A percentile compares a stretch with the other conserved stretches of the same genome.
phyloP scores from a whole-genome alignment of 257 asterid species.

The Fraxinus americana region DNA sequence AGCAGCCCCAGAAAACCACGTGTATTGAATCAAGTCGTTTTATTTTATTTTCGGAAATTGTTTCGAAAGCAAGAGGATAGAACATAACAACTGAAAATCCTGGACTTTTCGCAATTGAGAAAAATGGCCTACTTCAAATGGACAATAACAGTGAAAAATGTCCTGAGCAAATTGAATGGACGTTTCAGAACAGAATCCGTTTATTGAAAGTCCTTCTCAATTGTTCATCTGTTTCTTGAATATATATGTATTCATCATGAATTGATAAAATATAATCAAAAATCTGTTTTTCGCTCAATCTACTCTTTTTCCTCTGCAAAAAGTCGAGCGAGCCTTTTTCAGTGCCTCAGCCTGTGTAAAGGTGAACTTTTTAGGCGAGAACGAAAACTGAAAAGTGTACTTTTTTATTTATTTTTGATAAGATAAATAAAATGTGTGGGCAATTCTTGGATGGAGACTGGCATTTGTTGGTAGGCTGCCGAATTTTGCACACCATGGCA shows the following conservation, averaged over 20 bases:
- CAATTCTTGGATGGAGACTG: constrained; percentile 49
- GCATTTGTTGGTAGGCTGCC: constrained; percentile 45
- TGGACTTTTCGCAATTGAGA: constrained; percentile 15
- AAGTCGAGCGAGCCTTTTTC: constrained; percentile 41
- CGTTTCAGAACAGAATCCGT: background rate
- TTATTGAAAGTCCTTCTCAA: constrained; percentile 7
- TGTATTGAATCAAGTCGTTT: constrained; percentile 46
- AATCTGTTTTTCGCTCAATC: constrained; percentile 43
- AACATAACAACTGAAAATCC: constrained; percentile 27
- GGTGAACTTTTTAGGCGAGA: constrained; percentile 46
- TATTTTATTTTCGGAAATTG: constrained; percentile 7
- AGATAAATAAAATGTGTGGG: constrained; percentile 29
- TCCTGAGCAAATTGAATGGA: constrained; percentile 36
- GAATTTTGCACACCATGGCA: constrained; percentile 11
- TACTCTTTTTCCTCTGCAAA: constrained; percentile 28
- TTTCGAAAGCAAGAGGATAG: constrained; percentile 34
- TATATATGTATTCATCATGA: background rate
- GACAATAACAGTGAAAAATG: constrained; percentile 37
- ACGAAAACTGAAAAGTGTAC: constrained; percentile 21
- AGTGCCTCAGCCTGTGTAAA: constrained; percentile 50
- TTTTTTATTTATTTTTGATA: background rate
- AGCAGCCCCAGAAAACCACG: constrained; percentile 33
- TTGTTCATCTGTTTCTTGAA: constrained; percentile 31
- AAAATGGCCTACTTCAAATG: constrained; percentile 38
- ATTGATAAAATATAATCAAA: background rate